Conservation (phyloP, 73 alveolate genomes). For the Uronychia setigera region DNA sequence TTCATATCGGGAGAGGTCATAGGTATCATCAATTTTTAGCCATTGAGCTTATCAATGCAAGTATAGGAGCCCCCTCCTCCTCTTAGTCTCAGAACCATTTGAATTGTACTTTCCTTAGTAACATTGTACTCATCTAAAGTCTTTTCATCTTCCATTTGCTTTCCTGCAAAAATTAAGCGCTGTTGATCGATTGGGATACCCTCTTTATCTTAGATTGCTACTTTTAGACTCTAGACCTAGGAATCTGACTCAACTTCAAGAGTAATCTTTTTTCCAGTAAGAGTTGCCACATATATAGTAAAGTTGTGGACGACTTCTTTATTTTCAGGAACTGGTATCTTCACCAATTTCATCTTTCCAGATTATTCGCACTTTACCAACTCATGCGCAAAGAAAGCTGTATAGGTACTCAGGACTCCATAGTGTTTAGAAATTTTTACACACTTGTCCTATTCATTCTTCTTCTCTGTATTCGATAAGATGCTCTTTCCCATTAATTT, state of each 20-base stretch:
- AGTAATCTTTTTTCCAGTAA: slow-evolving; percentile 41
- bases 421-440: slow-evolving; percentile 2
- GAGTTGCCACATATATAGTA: slow-evolving; percentile 17
- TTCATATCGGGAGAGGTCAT: no score
- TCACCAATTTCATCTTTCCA: background rate
- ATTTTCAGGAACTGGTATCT: background rate
- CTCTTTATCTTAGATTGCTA: slow-evolving; percentile 22
- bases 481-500: background rate
- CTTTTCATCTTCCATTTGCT: slow-evolving; percentile 15
- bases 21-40: no score
- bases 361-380: background rate
- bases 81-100: slow-evolving; percentile 39
- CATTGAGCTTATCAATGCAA: background rate
- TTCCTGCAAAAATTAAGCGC: slow-evolving; percentile 46
- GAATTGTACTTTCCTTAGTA: slow-evolving; percentile 5
- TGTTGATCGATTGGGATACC: slow-evolving; percentile 52
- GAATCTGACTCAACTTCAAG: slow-evolving; percentile 5
- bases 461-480: background rate
- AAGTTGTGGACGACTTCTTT: background rate
- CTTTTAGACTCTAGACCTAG: slow-evolving; percentile 5
- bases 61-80: slow-evolving; percentile 36
- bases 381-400: slow-evolving; percentile 30
- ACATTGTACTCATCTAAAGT: slow-evolving; percentile 25
- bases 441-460: slow-evolving; percentile 2
- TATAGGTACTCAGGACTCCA: slow-evolving; percentile 17